Evolutionary conservation across 176 grass and related monocot genomes (phyloP).

Genomic region (Aechmea fasciata): DNA sequence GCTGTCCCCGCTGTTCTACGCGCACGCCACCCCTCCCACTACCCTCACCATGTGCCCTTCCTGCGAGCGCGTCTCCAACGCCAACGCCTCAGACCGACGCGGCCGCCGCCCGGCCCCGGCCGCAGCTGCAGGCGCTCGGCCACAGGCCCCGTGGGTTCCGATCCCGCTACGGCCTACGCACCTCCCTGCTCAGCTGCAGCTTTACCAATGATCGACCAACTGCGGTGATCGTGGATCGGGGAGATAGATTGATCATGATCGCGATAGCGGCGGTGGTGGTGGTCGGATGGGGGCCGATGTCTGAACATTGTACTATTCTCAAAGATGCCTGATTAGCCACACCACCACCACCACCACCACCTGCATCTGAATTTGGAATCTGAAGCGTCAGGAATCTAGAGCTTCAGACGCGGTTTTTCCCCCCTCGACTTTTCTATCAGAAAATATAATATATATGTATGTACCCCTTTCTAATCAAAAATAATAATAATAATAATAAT

Average conservation of each 20-base stretch:
- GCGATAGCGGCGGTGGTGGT: neutral
- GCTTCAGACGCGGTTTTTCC: no score
- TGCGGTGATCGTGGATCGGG: neutral
- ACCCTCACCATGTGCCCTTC: conserved; percentile 91
- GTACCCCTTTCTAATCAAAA: no score
- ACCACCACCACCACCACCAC: no score
- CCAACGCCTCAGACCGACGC: neutral
- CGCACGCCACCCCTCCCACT: conserved; percentile 61
- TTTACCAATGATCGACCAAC: no score
- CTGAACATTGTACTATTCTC: no score
- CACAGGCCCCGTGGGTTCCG: neutral
- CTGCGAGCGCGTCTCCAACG: conserved; percentile 53
- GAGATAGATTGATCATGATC: neutral
- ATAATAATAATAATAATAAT: no score
- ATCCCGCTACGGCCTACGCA: neutral
- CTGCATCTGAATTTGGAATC: no score
- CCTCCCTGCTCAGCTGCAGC: neutral
- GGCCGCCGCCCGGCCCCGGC: neutral
- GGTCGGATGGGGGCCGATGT: neutral
- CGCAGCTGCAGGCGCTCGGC: neutral
- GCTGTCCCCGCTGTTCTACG: conserved; percentile 45
- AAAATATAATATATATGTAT: no score
- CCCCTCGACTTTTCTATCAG: no score
- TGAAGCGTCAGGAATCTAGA: no score
- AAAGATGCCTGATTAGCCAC: no score